Conservation (phyloP, 345 rosid genomes). For the Viola odorata region DNA sequence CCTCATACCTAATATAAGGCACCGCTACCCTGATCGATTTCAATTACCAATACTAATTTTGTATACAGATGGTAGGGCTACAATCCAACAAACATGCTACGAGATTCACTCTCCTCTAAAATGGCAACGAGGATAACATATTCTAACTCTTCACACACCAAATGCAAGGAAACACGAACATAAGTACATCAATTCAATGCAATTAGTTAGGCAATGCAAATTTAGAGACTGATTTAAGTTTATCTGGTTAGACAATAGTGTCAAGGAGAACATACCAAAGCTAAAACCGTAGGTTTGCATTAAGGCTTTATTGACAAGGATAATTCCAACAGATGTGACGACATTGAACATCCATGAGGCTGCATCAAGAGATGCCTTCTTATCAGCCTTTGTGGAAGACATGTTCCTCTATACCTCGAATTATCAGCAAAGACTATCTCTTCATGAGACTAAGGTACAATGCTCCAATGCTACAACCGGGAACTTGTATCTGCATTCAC, state of each 20-base stretch:
- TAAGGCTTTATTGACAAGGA: conserved; percentile 82
- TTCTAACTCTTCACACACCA: too few species aligned
- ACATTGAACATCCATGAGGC: conserved; percentile 95
- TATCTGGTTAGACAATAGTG: too few species aligned
- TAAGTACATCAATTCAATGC: too few species aligned
- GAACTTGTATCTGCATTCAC: neutral
- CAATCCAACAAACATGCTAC: too few species aligned
- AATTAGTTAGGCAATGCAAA: neutral
- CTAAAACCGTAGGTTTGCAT: conserved; percentile 87
- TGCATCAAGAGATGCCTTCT: conserved; percentile 66
- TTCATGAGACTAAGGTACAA: neutral
- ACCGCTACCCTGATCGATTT: too few species aligned
- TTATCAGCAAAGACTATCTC: neutral
- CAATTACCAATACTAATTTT: too few species aligned
- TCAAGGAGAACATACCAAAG: conserved; percentile 41
- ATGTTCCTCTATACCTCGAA: neutral
- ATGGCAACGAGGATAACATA: too few species aligned
- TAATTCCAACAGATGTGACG: conserved; percentile 92
- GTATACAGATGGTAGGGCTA: too few species aligned
- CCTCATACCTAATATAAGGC: too few species aligned
- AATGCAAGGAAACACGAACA: too few species aligned
- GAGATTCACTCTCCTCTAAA: too few species aligned
- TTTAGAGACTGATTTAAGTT: too few species aligned
- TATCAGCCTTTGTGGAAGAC: conserved; percentile 56
- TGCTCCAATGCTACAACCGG: neutral